Evolutionary conservation across 2,329 filamentous ascomycete species (phyloP), one percentile per base, ranked within the genome.

Genomic region (Plenodomus biglobosus): DNA sequence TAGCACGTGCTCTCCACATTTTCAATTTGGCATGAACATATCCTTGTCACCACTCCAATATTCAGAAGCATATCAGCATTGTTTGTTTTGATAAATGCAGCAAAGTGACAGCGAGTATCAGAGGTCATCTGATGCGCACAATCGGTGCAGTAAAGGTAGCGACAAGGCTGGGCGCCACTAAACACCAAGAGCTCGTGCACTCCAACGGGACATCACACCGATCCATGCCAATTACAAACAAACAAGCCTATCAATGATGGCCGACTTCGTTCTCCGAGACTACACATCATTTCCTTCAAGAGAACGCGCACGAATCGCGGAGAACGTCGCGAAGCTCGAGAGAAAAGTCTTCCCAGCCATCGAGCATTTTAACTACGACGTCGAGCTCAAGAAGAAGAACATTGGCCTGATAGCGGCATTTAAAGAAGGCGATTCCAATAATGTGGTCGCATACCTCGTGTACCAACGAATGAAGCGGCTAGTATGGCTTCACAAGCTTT

Each of bases 401-500:
- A 77, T 74, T 40, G 70, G 70, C 38, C 64, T 80, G 15, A 55
- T 76, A 27, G 73, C 73, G 16, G 62, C 56, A 13, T 46, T 67
- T 15, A 57, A 48, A 46, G 42, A 55, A 42, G 51, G 42, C 20
- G 52, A 54, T 7, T 20, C 43, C 18, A 44, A 49, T 15, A 61
- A 59, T 38, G 47, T 78, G 21, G 65, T 74, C 44, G 78, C 74
- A 34, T 82, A 81, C 27, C 61, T 64, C 6, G 61, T 64, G 44
- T 59, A 59, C 44, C 61, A 64, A 34, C 53, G 59, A 18, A 53
- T 59, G 42, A 64, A 64, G 30, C 51, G 58, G 40, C 53, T 71
- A 20, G 75, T 75, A 16, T 71, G 78, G 44, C 68, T 81, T 37
- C 78, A 81, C 59, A 82, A 81, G 55, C 68, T 81, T 32, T 80